phyloP scores from a whole-genome alignment of 441 rosid species.

The Gossypium laxum region DNA sequence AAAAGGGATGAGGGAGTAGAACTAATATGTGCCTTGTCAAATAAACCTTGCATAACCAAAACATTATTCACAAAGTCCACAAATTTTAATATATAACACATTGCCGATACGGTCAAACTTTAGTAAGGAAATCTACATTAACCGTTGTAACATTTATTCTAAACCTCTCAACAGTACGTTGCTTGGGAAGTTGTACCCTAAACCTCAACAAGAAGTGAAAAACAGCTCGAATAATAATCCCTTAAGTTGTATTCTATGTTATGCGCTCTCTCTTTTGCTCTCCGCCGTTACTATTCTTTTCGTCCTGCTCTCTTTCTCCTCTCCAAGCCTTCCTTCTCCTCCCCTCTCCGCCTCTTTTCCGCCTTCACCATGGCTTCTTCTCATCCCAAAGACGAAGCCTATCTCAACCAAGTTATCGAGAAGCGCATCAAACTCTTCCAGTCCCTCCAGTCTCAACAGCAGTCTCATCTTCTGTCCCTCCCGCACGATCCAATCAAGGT shows the following conservation, averaged over 20 bases:
- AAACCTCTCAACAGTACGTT: too few species aligned
- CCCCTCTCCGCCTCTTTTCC: slow-evolving; percentile 20
- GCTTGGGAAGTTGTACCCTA: neutral
- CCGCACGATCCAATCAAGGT: slow-evolving; percentile 72
- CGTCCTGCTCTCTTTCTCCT: slow-evolving; percentile 6
- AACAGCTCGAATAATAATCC: neutral
- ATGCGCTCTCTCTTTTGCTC: slow-evolving; percentile 14
- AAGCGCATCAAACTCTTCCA: slow-evolving; percentile 68
- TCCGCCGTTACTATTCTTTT: slow-evolving; percentile 25
- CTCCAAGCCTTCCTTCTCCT: slow-evolving; percentile 6
- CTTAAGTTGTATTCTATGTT: slow-evolving; percentile 15
- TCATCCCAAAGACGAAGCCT: slow-evolving; percentile 49
- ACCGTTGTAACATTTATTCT: too few species aligned
- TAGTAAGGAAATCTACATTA: too few species aligned
- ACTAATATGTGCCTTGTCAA: too few species aligned
- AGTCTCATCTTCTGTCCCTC: slow-evolving; percentile 41
- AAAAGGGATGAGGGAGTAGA: too few species aligned
- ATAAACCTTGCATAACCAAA: too few species aligned
- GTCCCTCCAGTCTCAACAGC: slow-evolving; percentile 54
- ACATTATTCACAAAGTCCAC: too few species aligned
- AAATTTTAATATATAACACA: too few species aligned
- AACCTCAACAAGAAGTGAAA: neutral
- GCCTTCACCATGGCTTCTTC: slow-evolving; percentile 34
- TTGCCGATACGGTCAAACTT: too few species aligned
- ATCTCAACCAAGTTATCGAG: slow-evolving; percentile 49